Evolutionary conservation across 2,329 filamentous ascomycete species (phyloP).

Genomic region (Lizonia empirigonia): DNA sequence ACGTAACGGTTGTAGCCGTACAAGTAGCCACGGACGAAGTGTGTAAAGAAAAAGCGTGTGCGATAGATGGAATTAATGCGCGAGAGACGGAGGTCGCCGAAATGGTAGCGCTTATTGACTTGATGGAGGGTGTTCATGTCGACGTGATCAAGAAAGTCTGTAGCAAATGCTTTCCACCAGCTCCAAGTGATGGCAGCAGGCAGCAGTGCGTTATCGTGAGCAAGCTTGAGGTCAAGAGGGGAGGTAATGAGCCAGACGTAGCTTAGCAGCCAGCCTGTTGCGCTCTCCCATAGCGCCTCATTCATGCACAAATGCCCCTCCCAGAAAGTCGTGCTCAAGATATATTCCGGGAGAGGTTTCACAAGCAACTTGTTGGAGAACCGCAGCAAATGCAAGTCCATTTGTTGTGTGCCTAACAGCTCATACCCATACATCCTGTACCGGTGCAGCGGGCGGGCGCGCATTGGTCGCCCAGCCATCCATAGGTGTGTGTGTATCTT

Average conservation of each 20-base stretch:
- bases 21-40: conserved; percentile 48
- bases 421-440: conserved; percentile 45
- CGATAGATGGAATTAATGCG: conserved; percentile 47
- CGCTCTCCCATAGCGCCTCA: conserved; percentile 28
- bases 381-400: conserved; percentile 46
- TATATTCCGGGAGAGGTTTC: conserved; percentile 44
- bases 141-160: conserved; percentile 30
- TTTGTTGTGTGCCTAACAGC: conserved; percentile 40
- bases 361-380: conserved; percentile 40
- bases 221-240: conserved; percentile 43
- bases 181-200: conserved; percentile 41
- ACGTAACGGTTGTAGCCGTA: conserved; percentile 50
- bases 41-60: conserved; percentile 35
- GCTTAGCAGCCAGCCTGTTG: conserved; percentile 40
- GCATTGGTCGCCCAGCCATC: conserved; percentile 47
- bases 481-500: conserved; percentile 43
- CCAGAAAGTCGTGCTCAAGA: conserved; percentile 42
- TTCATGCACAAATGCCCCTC: conserved; percentile 29
- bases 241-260: conserved; percentile 46
- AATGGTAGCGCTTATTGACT: conserved; percentile 47
- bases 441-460: conserved; percentile 42
- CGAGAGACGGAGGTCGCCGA: conserved; percentile 43
- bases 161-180: conserved; percentile 44
- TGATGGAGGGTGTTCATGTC: conserved; percentile 42
- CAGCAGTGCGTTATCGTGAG: conserved; percentile 36